Evolutionary conservation across 1,139 yeast species (phyloP).

Genomic region (Geotrichum citri-aurantii): DNA sequence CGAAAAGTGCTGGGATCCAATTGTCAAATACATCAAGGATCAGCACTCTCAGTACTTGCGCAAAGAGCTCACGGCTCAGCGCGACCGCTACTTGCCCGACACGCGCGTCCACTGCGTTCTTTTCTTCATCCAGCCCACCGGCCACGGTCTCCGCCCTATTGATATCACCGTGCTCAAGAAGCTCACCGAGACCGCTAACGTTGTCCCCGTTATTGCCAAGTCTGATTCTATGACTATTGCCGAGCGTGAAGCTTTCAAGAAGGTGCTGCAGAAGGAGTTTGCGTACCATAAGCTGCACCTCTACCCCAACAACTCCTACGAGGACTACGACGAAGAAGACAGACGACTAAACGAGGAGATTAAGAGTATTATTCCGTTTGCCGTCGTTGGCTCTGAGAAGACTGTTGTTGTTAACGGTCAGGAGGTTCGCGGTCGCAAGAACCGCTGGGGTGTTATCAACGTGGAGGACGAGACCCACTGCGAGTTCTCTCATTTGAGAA

Average conservation of each 20-base stretch:
- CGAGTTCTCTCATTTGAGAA: slow-evolving; percentile 89
- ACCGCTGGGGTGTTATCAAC: slow-evolving; percentile 85
- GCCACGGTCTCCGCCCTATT: slow-evolving; percentile 69
- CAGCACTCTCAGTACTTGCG: slow-evolving; percentile 91
- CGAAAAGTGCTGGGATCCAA: slow-evolving; percentile 94
- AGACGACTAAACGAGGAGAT: slow-evolving; percentile 39
- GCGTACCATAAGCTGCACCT: slow-evolving; percentile 65
- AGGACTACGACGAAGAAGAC: slow-evolving; percentile 59
- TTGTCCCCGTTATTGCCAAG: slow-evolving; percentile 92
- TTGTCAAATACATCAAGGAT: slow-evolving; percentile 90
- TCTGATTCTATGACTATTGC: slow-evolving; percentile 82
- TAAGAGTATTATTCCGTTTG: slow-evolving; percentile 72
- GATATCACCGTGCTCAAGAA: slow-evolving; percentile 81
- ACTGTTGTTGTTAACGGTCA: slow-evolving; percentile 65
- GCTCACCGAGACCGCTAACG: slow-evolving; percentile 85
- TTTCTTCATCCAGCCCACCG: slow-evolving; percentile 87
- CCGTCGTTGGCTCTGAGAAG: slow-evolving; percentile 87
- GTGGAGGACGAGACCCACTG: slow-evolving; percentile 91
- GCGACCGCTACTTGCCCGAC: slow-evolving; percentile 78
- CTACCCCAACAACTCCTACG: slow-evolving; percentile 86
- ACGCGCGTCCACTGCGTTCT: slow-evolving; percentile 93
- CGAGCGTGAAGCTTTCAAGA: slow-evolving; percentile 76
- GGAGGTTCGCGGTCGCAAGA: slow-evolving; percentile 80
- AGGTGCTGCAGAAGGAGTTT: slow-evolving; percentile 66
- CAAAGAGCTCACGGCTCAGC: slow-evolving; percentile 92